Evolutionary conservation across 2,329 filamentous ascomycete genomes (phyloP).

Genomic region (Penicillium sclerotigenum): DNA sequence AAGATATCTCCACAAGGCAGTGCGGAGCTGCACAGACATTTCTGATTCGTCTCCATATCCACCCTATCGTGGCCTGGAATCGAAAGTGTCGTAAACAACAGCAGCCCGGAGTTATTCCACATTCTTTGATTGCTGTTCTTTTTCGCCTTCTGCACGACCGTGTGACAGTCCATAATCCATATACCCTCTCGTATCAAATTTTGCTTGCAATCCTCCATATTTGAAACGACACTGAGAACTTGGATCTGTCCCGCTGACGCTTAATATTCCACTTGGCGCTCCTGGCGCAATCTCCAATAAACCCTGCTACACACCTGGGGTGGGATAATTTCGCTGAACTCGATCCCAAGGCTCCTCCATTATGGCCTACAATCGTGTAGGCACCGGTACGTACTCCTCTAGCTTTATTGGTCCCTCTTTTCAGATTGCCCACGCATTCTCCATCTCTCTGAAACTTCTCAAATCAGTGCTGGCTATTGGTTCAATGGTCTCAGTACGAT

Average conservation of each 20-base stretch:
- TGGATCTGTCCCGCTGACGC: constrained; percentile 15
- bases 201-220: constrained; percentile 7
- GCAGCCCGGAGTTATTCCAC: constrained; percentile 7
- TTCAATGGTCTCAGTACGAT: background rate
- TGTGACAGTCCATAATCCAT: constrained; percentile 10
- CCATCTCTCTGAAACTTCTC: background rate
- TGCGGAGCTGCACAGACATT: constrained; percentile 17
- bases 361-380: constrained; percentile 68
- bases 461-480: constrained; percentile 6
- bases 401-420: background rate
- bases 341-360: constrained; percentile 20
- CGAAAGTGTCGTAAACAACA: constrained; percentile 25
- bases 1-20: constrained; percentile 6
- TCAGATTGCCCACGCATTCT: background rate
- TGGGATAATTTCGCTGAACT: constrained; percentile 23
- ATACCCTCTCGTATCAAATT: constrained; percentile 3
- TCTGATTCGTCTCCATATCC: constrained; percentile 21
- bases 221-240: constrained; percentile 25
- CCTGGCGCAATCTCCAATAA: constrained; percentile 32
- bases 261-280: constrained; percentile 17
- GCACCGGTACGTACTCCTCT: constrained; percentile 51
- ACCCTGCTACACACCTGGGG: constrained; percentile 21
- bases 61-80: constrained; percentile 18
- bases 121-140: background rate
- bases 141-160: background rate